A percentile compares a stretch with the other conserved stretches of the same genome.
These are phyloP conservation scores for Stentor coeruleus DNA, from an alignment of 73 alveolate genomes.

Conservation along the genomic window DNA sequence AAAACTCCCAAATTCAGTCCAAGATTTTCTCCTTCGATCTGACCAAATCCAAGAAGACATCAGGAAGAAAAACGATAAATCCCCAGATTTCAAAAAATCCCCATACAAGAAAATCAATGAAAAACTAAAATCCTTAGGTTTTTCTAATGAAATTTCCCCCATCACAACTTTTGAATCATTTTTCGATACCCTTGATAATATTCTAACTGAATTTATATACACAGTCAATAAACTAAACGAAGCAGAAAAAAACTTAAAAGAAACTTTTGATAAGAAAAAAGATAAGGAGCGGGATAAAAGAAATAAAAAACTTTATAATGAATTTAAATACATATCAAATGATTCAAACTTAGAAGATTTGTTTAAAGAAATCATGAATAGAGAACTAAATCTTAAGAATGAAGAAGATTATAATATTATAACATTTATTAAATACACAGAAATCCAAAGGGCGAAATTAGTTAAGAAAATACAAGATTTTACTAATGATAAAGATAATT, in stretches of 20 bases:
- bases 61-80: background rate
- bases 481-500: background rate
- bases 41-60: conserved; percentile 7
- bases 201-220: background rate
- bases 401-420: background rate
- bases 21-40: background rate
- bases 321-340: background rate
- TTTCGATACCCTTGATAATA: background rate
- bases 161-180: background rate
- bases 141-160: background rate
- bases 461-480: too few relatives aligned
- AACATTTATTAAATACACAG: background rate
- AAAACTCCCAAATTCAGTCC: background rate
- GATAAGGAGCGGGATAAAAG: background rate
- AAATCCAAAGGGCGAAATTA: conserved; percentile 1
- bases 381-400: too few relatives aligned
- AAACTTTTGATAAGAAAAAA: too few relatives aligned
- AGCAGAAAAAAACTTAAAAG: too few relatives aligned
- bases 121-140: background rate
- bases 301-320: too few relatives aligned
- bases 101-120: background rate
- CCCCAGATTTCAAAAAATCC: background rate
- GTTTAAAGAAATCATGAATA: background rate
- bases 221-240: background rate
- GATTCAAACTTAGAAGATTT: background rate